Evolutionary conservation across 192 early-diverging fungal genomes (phyloP), one percentile per base, ranked within the genome.

Genomic region (Coemansia sp.): DNA sequence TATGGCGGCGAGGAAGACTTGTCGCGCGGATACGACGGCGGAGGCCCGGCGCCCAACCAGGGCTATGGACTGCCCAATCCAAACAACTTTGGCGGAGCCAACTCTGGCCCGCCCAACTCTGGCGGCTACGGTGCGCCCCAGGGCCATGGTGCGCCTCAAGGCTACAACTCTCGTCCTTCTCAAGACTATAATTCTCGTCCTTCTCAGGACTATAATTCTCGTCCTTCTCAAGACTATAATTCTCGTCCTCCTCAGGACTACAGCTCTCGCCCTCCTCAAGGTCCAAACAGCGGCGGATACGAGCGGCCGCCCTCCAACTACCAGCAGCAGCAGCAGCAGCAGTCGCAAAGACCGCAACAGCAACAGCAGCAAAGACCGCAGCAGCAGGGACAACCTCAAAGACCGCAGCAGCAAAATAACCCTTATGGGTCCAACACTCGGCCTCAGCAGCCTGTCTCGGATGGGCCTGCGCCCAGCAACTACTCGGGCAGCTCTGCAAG

Each of bases 391-490:
- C 22, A 22, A 22, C 1, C 22, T 22, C 41, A 43, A 19, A 43
- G 57, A 50, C 49, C 49, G 22, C 41, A 22, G 35, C 45, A 35
- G 57, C n/a, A 47, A 23, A 49, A 18, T 27, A 45, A 45, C 2
- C 59, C 59, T 29, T 26, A 51, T 32, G 60, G 60, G 8, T 52
- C 47, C 18, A 59, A 59, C 57, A 10, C 38, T 22, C 57, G 38
- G 23, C 43, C 57, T 18, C 26, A 56, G 35, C 54, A 56, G 54
- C 29, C 14, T 12, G 22, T 20, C 32, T 20, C 23, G 2, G 54
- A 43, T 9, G 62, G 62, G 1, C 62, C 62, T n/a, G 39, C 62
- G n/a, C 62, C 62, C 24, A 64, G 62, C 52, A 54, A 45, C 22
- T 64, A 64, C 29, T 41, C 62, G 45, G 51, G 39, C 16, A 64